phyloP scores from a whole-genome alignment of 2,329 filamentous ascomycete species.

The Lachnellula suecica region DNA sequence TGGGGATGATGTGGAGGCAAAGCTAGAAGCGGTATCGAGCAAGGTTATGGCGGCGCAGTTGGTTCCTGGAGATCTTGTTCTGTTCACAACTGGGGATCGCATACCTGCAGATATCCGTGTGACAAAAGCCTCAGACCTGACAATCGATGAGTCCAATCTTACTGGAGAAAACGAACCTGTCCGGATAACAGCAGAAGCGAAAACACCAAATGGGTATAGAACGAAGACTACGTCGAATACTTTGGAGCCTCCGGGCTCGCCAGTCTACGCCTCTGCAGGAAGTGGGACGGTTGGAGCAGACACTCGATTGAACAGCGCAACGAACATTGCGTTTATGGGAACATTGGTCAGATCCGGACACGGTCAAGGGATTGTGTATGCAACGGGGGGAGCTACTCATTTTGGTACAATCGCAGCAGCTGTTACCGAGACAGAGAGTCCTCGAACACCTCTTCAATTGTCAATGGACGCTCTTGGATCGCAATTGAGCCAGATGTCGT shows the following conservation, averaged over 20 bases:
- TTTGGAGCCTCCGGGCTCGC: conserved; percentile 46
- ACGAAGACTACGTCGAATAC: conserved; percentile 30
- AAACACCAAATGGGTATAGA: conserved; percentile 30
- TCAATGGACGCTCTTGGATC: conserved; percentile 98
- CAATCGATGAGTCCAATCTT: conserved; percentile 94
- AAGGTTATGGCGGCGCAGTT: conserved; percentile 86
- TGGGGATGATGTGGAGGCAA: conserved; percentile 54
- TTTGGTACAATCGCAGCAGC: conserved; percentile 96
- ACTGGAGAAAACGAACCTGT: conserved; percentile 97
- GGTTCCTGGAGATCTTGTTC: conserved; percentile 87
- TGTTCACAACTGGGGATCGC: conserved; percentile 94
- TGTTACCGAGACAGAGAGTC: conserved; percentile 91
- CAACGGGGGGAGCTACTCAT: conserved; percentile 88
- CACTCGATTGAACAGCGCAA: conserved; percentile 69
- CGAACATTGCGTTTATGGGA: conserved; percentile 98
- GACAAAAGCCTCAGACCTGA: conserved; percentile 83
- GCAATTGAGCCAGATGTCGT: conserved; percentile 95
- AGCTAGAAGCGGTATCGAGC: conserved; percentile 67
- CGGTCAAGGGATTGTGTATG: conserved; percentile 95
- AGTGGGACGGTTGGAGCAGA: conserved; percentile 61
- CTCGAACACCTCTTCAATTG: conserved; percentile 86
- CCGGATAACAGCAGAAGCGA: conserved; percentile 69
- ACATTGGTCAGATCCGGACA: conserved; percentile 93
- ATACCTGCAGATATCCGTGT: conserved; percentile 96
- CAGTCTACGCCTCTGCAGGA: conserved; percentile 57